Evolutionary conservation across 208 protist genomes (phyloP).

Genomic region (Entamoeba invadens): DNA sequence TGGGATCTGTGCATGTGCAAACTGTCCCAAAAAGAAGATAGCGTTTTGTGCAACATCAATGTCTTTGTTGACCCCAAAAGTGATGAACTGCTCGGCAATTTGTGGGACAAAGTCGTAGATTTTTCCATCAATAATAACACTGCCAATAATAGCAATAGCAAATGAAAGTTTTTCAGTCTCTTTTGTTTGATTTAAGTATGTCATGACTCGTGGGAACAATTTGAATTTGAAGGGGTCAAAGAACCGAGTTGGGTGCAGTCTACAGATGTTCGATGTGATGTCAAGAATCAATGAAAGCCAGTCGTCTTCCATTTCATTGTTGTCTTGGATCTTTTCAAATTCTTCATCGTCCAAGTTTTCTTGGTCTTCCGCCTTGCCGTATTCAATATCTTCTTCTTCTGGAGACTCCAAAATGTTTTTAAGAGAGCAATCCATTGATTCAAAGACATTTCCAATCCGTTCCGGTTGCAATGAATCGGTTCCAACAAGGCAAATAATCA

Average conservation of each 20-base stretch:
- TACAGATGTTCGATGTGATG: neutral
- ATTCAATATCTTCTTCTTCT: neutral
- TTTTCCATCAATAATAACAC: conserved; percentile 1
- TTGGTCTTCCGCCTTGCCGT: neutral
- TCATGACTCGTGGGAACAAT: neutral
- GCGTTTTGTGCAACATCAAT: neutral
- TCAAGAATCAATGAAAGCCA: neutral
- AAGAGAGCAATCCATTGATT: neutral
- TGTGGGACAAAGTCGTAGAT: neutral
- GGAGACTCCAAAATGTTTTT: neutral
- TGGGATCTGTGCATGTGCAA: neutral
- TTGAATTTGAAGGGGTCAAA: neutral
- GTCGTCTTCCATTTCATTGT: neutral
- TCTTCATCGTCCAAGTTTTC: neutral
- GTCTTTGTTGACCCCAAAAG: neutral
- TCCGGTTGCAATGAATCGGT: neutral
- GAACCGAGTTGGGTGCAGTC: neutral
- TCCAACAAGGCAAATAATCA: neutral
- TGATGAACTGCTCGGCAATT: neutral
- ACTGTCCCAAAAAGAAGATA: neutral
- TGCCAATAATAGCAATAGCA: neutral
- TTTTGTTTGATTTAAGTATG: neutral
- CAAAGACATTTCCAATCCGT: neutral
- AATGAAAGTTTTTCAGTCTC: neutral
- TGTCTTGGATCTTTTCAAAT: neutral